Percentiles rank a stretch among this genome's conserved stretches.
These are phyloP conservation scores for Torulaspora gathmanii DNA, from an alignment of 805 yeast species.

Conservation along the genomic window DNA sequence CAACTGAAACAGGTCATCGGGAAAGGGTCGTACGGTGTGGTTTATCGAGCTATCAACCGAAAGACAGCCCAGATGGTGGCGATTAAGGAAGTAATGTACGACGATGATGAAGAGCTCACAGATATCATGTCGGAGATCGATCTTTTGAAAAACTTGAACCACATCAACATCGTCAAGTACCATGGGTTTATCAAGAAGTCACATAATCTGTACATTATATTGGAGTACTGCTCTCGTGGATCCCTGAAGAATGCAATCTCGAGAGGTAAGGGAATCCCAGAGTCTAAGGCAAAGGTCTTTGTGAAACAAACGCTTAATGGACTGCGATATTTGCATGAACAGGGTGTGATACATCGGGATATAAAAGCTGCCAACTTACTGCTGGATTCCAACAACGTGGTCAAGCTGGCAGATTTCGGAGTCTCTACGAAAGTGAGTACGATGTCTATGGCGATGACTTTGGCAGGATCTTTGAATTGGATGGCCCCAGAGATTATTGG, in stretches of 20 bases:
- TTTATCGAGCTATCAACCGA: slow-evolving; percentile 67
- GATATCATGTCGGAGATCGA: slow-evolving; percentile 59
- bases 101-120: slow-evolving; percentile 67
- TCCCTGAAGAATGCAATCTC: slow-evolving; percentile 47
- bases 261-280: slow-evolving; percentile 44
- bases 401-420: slow-evolving; percentile 92
- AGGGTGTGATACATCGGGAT: slow-evolving; percentile 84
- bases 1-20: slow-evolving; percentile 66
- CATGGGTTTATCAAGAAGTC: slow-evolving; percentile 79
- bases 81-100: slow-evolving; percentile 69
- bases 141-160: slow-evolving; percentile 70
- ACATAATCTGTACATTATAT: slow-evolving; percentile 66
- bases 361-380: slow-evolving; percentile 90
- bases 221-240: slow-evolving; percentile 67
- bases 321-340: slow-evolving; percentile 63
- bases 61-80: slow-evolving; percentile 69
- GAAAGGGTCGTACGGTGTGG: slow-evolving; percentile 87
- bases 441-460: slow-evolving; percentile 50
- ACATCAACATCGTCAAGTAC: slow-evolving; percentile 86
- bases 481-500: slow-evolving; percentile 96
- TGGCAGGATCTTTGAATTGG: slow-evolving; percentile 94
- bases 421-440: slow-evolving; percentile 79
- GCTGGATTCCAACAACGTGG: slow-evolving; percentile 62
- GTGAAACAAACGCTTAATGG: slow-evolving; percentile 70
- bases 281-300: slow-evolving; percentile 55